Evolutionary conservation across 164 flowering plant genomes (phyloP).

Genomic region (Stephania japonica): DNA sequence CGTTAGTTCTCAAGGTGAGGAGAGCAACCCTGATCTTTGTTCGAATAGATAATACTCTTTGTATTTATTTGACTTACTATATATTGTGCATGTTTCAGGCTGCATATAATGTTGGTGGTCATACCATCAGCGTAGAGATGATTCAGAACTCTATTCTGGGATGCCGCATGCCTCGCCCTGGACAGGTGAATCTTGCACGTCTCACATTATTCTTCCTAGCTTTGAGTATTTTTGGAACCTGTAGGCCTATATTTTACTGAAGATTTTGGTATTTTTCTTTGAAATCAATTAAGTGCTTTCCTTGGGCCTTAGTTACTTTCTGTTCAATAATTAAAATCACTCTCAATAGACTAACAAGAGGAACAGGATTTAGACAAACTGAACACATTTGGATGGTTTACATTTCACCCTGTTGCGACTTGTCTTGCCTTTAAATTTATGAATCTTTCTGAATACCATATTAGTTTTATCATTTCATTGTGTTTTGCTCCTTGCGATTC

Average conservation of each 20-base stretch:
- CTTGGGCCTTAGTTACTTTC: background rate
- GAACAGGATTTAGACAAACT: background rate
- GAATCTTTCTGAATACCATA: background rate
- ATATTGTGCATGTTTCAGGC: constrained; percentile 41
- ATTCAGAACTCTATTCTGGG: constrained; percentile 82
- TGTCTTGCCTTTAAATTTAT: background rate
- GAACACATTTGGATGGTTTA: background rate
- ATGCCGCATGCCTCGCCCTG: constrained; percentile 81
- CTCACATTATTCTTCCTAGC: background rate
- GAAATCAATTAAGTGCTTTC: background rate
- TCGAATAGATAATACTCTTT: background rate
- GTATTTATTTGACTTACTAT: constrained; percentile 12
- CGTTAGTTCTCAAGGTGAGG: constrained; percentile 68
- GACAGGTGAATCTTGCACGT: constrained; percentile 44
- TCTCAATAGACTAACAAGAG: background rate
- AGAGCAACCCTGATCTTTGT: background rate
- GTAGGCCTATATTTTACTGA: background rate
- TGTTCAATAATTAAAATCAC: background rate
- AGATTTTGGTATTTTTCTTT: background rate
- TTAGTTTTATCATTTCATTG: background rate
- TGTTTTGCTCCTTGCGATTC: background rate
- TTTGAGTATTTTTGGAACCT: background rate
- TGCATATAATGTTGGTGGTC: constrained; percentile 90
- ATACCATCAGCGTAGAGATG: constrained; percentile 66
- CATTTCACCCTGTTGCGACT: background rate